Evolutionary conservation across 2,329 filamentous ascomycete species (phyloP).

Genomic region (Emmonsia crescens): DNA sequence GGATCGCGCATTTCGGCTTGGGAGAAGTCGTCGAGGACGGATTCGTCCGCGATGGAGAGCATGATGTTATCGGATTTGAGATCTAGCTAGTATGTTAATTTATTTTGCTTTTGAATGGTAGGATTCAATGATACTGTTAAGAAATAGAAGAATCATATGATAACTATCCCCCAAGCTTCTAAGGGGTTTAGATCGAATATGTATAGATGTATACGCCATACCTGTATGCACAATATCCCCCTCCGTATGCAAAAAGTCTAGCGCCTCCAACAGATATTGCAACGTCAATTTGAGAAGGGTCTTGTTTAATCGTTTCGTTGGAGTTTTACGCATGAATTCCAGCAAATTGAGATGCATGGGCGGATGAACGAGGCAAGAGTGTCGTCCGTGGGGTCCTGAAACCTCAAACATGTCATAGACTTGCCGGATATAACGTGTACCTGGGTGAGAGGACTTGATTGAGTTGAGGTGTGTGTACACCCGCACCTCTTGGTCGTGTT

Average conservation of each 20-base stretch:
- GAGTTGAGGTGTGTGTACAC: neutral
- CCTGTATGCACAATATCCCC: conserved; percentile 19
- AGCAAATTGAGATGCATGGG: neutral
- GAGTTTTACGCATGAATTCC: neutral
- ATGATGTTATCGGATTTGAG: conserved; percentile 22
- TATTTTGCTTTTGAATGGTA: too few species aligned
- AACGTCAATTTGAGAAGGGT: conserved; percentile 16
- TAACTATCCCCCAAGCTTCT: too few species aligned
- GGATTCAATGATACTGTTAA: too few species aligned
- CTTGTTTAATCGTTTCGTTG: conserved; percentile 11
- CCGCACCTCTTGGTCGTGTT: neutral
- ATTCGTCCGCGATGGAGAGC: conserved; percentile 18
- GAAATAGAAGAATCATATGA: too few species aligned
- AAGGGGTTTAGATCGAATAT: too few species aligned
- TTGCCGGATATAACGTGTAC: neutral
- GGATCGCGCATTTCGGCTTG: conserved; percentile 15
- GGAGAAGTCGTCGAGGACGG: conserved; percentile 18
- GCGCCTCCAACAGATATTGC: conserved; percentile 16
- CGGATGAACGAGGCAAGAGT: neutral
- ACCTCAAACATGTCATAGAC: neutral
- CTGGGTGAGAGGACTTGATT: neutral
- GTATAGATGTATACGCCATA: conserved; percentile 6
- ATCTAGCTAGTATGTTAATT: conserved; percentile 12
- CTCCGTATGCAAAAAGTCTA: conserved; percentile 21
- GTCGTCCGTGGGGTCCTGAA: neutral